These are phyloP conservation scores for Rhododendron ovatum DNA, from an alignment of 148 eudicot genomes.

Conservation along the genomic window DNA sequence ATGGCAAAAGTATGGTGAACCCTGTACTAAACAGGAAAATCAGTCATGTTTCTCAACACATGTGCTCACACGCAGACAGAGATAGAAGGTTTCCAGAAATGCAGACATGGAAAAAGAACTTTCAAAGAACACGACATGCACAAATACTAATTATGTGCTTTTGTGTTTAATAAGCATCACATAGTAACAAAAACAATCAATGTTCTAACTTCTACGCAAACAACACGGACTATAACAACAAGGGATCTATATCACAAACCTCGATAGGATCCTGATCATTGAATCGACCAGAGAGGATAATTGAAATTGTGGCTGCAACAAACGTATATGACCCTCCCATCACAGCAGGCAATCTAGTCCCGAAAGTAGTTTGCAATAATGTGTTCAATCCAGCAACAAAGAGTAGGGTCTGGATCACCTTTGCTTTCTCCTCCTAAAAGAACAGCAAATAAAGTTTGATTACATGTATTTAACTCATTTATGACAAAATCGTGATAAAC, in stretches of 20 bases:
- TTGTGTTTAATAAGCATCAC: neutral
- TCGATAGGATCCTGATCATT: slow-evolving; percentile 50
- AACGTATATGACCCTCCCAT: slow-evolving; percentile 90
- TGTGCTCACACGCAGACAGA: slow-evolving; percentile 32
- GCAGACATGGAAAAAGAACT: neutral
- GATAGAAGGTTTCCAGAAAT: neutral
- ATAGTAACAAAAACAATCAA: neutral
- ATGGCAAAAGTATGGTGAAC: neutral
- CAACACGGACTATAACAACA: neutral
- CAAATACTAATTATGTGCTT: slow-evolving; percentile 39
- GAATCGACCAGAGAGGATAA: slow-evolving; percentile 88
- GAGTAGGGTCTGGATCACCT: slow-evolving; percentile 90
- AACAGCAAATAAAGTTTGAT: slow-evolving; percentile 3
- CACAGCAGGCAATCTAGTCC: slow-evolving; percentile 92
- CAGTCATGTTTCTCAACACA: neutral
- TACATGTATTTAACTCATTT: neutral
- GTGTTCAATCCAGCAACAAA: slow-evolving; percentile 97
- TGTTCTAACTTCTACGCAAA: neutral
- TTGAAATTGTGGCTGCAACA: slow-evolving; percentile 90
- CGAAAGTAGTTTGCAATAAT: slow-evolving; percentile 72
- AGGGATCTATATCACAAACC: slow-evolving; percentile 37
- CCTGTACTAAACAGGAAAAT: neutral
- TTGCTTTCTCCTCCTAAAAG: slow-evolving; percentile 81
- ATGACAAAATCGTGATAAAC: neutral
- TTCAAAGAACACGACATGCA: slow-evolving; percentile 33